phyloP scores from a whole-genome alignment of 1,139 yeast species.

The Ashbya aceris region DNA sequence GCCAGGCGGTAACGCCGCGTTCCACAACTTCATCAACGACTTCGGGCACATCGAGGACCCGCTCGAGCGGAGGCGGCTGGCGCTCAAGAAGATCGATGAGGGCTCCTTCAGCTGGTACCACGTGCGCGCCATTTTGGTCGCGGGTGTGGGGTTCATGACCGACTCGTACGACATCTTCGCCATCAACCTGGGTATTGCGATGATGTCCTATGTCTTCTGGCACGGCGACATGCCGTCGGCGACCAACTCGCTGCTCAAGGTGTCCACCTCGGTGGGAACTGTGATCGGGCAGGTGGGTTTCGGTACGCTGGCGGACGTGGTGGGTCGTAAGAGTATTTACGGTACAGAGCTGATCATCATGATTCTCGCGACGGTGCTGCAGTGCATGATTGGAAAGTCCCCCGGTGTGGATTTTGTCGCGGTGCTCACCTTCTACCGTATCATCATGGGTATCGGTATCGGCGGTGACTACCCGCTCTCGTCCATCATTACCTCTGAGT shows the following conservation, averaged over 20 bases:
- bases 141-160: conserved; percentile 91
- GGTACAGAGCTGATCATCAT: conserved; percentile 81
- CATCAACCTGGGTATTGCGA: conserved; percentile 68
- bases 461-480: conserved; percentile 99
- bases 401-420: conserved; percentile 67
- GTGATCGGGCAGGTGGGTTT: conserved; percentile 85
- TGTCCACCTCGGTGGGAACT: conserved; percentile 88
- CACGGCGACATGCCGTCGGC: conserved; percentile 53
- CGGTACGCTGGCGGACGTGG: conserved; percentile 73
- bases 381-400: conserved; percentile 59
- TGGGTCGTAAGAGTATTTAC: conserved; percentile 82
- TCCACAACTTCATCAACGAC: conserved; percentile 77
- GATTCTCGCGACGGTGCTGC: conserved; percentile 72
- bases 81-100: conserved; percentile 79
- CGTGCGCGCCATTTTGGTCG: conserved; percentile 75
- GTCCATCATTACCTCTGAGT: conserved; percentile 82
- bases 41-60: conserved; percentile 83
- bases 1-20: conserved; percentile 80
- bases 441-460: conserved; percentile 90
- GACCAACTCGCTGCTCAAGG: conserved; percentile 67
- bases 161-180: conserved; percentile 91
- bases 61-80: conserved; percentile 79
- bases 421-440: conserved; percentile 64
- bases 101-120: conserved; percentile 86
- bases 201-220: conserved; percentile 74